Evolutionary conservation across 2,329 filamentous ascomycete genomes (phyloP).

Genomic region (Lachnum nothofagi): DNA sequence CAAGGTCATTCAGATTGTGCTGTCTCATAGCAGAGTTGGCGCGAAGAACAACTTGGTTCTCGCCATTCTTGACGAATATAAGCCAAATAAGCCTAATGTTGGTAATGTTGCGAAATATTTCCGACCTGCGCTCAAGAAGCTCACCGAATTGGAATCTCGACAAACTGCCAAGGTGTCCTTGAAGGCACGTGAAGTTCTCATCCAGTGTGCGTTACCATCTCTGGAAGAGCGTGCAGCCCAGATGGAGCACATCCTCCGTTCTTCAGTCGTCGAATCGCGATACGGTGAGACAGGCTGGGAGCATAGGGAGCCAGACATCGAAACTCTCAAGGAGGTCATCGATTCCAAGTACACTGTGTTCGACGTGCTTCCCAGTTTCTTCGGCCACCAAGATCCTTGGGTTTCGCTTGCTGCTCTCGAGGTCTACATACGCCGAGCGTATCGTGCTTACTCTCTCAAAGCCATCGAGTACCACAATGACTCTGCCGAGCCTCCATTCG

Average conservation of each 20-base stretch:
- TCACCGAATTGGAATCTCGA: slow-evolving; percentile 85
- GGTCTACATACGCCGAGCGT: slow-evolving; percentile 92
- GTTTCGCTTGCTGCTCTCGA: slow-evolving; percentile 90
- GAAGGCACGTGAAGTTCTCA: slow-evolving; percentile 94
- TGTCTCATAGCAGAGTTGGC: slow-evolving; percentile 88
- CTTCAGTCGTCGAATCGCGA: slow-evolving; percentile 90
- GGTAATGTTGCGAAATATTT: slow-evolving; percentile 87
- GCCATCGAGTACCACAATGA: slow-evolving; percentile 81
- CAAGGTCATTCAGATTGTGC: slow-evolving; percentile 79
- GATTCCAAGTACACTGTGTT: slow-evolving; percentile 99
- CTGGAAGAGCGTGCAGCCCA: slow-evolving; percentile 90
- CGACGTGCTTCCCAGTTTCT: slow-evolving; percentile 92
- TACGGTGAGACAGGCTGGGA: slow-evolving; percentile 98
- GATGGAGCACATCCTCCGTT: slow-evolving; percentile 98
- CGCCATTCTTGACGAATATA: slow-evolving; percentile 88
- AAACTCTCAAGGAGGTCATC: slow-evolving; percentile 93
- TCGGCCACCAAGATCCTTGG: slow-evolving; percentile 89
- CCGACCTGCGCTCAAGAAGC: slow-evolving; percentile 71
- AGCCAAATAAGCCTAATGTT: slow-evolving; percentile 85
- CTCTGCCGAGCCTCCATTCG: slow-evolving; percentile 64
- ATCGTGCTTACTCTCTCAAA: slow-evolving; percentile 91
- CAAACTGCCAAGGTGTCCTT: slow-evolving; percentile 88
- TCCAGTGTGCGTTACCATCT: slow-evolving; percentile 93
- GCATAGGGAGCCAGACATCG: slow-evolving; percentile 84
- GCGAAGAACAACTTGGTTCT: slow-evolving; percentile 92